phyloP scores from a whole-genome alignment of 2,329 filamentous ascomycete species.

The Exophiala sp. region DNA sequence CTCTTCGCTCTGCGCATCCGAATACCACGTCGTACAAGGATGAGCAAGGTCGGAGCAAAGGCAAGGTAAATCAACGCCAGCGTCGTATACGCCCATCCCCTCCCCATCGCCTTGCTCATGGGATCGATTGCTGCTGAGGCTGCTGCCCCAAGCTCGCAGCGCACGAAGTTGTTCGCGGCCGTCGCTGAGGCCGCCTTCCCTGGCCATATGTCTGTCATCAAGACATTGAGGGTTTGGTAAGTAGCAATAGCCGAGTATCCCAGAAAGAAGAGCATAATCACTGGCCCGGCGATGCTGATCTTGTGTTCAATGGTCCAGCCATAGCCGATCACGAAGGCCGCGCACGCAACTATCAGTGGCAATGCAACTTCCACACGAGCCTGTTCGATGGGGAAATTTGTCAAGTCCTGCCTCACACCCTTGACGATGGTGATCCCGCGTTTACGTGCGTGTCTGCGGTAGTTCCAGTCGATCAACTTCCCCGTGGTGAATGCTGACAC shows the following conservation, averaged over 20 bases:
- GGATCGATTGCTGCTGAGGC: constrained; percentile 29
- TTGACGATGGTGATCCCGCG: constrained; percentile 31
- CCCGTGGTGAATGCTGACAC: constrained; percentile 25
- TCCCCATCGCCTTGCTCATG: constrained; percentile 19
- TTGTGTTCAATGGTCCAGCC: constrained; percentile 39
- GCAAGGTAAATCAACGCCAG: constrained; percentile 6
- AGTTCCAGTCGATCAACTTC: constrained; percentile 38
- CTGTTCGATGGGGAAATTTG: constrained; percentile 40
- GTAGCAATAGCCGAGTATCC: constrained; percentile 13
- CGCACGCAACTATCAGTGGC: constrained; percentile 36
- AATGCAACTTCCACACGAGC: constrained; percentile 39
- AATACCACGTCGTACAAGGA: constrained; percentile 9
- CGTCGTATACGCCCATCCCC: constrained; percentile 17
- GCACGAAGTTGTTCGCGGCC: constrained; percentile 34
- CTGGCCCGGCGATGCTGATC: constrained; percentile 34
- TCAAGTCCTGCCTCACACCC: constrained; percentile 25
- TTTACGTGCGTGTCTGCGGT: constrained; percentile 34
- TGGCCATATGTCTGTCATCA: constrained; percentile 19
- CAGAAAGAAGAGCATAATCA: constrained; percentile 23
- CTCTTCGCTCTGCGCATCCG: constrained; percentile 7
- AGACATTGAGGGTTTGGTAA: constrained; percentile 14
- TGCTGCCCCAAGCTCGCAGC: constrained; percentile 35
- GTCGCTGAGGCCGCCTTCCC: constrained; percentile 32
- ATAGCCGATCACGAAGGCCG: constrained; percentile 35
- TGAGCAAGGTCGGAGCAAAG: constrained; percentile 3